phyloP scores from a whole-genome alignment of 768 basidiomycete species.

The Cystofilobasidium bisporidii region DNA sequence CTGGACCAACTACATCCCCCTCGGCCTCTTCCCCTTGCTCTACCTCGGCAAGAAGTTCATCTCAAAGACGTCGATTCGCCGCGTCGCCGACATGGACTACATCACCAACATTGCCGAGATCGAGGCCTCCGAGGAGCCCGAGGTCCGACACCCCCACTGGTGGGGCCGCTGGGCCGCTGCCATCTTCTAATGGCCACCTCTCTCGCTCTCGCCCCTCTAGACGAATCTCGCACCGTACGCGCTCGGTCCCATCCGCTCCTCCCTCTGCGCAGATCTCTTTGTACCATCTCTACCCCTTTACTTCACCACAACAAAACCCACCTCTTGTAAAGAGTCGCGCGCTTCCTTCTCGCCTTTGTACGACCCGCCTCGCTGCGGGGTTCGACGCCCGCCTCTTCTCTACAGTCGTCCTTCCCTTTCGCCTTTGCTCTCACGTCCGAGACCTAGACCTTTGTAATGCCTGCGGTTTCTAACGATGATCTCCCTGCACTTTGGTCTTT shows the following conservation, averaged over 20 bases:
- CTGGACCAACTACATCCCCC: slow-evolving; percentile 29
- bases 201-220: neutral
- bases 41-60: slow-evolving; percentile 55
- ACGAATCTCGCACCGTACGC: too few species aligned
- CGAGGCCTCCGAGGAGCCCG: slow-evolving; percentile 19
- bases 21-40: slow-evolving; percentile 61
- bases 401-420: too few species aligned
- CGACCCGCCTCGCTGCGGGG: neutral
- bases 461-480: too few species aligned
- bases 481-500: too few species aligned
- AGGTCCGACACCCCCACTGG: slow-evolving; percentile 21
- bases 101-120: slow-evolving; percentile 25
- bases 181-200: slow-evolving; percentile 8
- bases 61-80: slow-evolving; percentile 46
- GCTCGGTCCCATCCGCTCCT: too few species aligned
- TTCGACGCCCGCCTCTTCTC: neutral
- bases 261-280: too few species aligned
- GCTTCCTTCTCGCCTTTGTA: neutral
- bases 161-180: slow-evolving; percentile 18
- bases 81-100: slow-evolving; percentile 68
- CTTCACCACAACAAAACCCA: too few species aligned
- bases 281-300: too few species aligned
- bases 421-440: too few species aligned
- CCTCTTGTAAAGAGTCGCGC: neutral
- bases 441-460: too few species aligned